Conservation (phyloP, 1,139 yeast species). For the Taphrina flavorubra region DNA sequence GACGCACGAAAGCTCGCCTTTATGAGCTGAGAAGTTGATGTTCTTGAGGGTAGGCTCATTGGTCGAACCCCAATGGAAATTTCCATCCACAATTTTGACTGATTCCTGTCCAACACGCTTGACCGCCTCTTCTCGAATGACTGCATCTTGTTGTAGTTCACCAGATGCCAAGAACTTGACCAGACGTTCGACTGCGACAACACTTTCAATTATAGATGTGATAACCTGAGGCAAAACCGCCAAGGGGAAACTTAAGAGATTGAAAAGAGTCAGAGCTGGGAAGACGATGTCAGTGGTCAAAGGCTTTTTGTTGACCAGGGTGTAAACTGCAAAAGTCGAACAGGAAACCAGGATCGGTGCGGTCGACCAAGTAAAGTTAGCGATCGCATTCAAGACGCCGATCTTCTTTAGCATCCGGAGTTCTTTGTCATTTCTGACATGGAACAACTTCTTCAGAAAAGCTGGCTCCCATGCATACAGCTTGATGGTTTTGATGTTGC, state of each 20-base stretch:
- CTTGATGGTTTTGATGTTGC: constrained; percentile 88
- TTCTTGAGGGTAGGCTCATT: constrained; percentile 77
- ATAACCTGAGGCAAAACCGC: constrained; percentile 93
- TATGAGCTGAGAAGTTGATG: constrained; percentile 70
- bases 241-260: constrained; percentile 85
- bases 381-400: constrained; percentile 76
- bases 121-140: constrained; percentile 61
- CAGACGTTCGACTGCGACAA: constrained; percentile 82
- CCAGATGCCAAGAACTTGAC: constrained; percentile 72
- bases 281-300: constrained; percentile 90
- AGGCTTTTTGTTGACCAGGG: constrained; percentile 66
- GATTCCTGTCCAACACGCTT: constrained; percentile 68
- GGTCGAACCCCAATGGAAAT: constrained; percentile 89
- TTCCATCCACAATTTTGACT: constrained; percentile 71
- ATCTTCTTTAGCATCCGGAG: constrained; percentile 74
- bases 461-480: constrained; percentile 96
- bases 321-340: constrained; percentile 85
- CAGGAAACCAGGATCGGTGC: constrained; percentile 93
- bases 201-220: constrained; percentile 84
- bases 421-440: constrained; percentile 89
- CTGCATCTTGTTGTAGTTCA: constrained; percentile 83
- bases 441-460: constrained; percentile 69
- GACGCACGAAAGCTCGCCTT: constrained; percentile 83
- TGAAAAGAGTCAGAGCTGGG: constrained; percentile 84
- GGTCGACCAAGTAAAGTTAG: constrained; percentile 79